Base-by-base conservation (phyloP, 768 basidiomycete species). In the Suillus sp. region DNA sequence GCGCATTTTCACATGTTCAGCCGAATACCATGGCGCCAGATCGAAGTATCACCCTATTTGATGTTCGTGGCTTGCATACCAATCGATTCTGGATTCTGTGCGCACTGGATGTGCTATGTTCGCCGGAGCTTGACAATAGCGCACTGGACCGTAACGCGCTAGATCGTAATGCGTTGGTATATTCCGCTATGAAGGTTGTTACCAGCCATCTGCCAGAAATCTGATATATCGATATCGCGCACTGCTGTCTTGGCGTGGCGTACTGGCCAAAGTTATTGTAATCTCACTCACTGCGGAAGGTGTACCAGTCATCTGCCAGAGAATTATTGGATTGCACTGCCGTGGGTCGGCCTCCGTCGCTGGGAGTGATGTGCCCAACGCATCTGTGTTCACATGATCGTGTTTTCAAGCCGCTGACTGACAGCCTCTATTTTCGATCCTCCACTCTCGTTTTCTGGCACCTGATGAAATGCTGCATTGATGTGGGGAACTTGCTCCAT, bases 1-100 rank as follows among this genome's bases (percentile, higher is more conserved):
- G 38, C 22, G 9, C 25, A 56, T 56, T 10, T 56, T 56, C 54
- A 37, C 56, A 40, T 57, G 13, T 32, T 27, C 16, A 56, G 55
- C 55, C 55, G 22, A 56, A 27, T 2, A 56, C 11, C 11, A 32
- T 14, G 51, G 37, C 56, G 40, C 18, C 3, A 27, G 16, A 38
- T 38, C 22, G 35, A 56, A 56, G 22, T 27, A 57, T 27, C 25
- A 27, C 9, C n/a, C 22, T 56, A 25, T 35, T 18, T 57, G 37
- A 57, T 40, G 37, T 57, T 25, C 25, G 25, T 57, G 18, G 14
- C 34, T 38, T 20, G 35, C 37, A 27, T 27, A 9, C 37, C 18
- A 57, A 57, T 18, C 11, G 4, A 20, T 10, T 22, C 22, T 10
- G 35, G 13, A 4, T 51, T 51, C 50, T 51, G 30, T 32, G 50